Evolutionary conservation across 2,329 filamentous ascomycete species (phyloP).

Genomic region (Tolypocladium guangdongense): DNA sequence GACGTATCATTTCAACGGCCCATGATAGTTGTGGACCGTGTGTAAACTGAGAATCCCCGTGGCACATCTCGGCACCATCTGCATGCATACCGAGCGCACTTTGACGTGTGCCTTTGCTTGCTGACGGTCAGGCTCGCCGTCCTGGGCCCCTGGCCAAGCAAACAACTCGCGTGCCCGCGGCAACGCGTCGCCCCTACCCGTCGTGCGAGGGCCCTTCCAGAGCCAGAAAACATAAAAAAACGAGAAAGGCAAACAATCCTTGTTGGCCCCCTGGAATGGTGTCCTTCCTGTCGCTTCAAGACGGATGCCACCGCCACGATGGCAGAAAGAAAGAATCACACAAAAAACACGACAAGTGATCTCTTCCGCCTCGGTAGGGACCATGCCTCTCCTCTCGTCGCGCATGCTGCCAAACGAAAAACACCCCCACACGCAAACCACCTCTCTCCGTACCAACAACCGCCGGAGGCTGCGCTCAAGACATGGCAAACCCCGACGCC

Average conservation of each 20-base stretch:
- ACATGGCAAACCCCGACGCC: conserved; percentile 4
- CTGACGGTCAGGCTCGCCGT: background rate
- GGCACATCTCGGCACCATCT: background rate
- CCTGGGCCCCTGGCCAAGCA: background rate
- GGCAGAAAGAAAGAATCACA: background rate
- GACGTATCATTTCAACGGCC: background rate
- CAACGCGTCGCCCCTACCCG: background rate
- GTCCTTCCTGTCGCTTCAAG: background rate
- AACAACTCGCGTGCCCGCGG: background rate
- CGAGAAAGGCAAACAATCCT: background rate
- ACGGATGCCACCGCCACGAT: background rate
- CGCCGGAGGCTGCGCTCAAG: background rate
- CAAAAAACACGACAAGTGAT: background rate
- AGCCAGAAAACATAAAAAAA: background rate
- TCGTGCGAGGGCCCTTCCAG: background rate
- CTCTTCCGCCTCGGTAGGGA: background rate
- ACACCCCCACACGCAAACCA: background rate
- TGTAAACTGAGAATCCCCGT: background rate
- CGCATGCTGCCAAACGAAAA: background rate
- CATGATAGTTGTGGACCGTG: background rate
- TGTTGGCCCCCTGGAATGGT: background rate
- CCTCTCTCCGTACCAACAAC: background rate
- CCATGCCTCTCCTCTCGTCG: background rate
- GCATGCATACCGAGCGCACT: background rate
- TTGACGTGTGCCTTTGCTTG: background rate